Evolutionary conservation across 2,329 filamentous ascomycete species (phyloP), one percentile per base, ranked within the genome.

Genomic region (Trichoderma polysporum): DNA sequence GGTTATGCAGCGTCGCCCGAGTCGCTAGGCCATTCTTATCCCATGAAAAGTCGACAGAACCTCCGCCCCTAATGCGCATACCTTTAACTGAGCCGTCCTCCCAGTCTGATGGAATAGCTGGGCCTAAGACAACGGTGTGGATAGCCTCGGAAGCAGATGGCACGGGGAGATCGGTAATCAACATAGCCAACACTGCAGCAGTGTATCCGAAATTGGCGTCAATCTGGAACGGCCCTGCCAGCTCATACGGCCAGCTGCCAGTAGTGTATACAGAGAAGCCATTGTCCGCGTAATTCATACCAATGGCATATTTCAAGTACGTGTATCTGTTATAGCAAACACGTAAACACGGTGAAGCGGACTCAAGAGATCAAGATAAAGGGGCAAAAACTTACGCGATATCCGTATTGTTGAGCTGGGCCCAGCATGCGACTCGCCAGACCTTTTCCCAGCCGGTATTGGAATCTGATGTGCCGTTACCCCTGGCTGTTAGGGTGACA

Each of bases 381-480:
- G 31, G 3, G 31, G 29, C 7, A 6, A 35, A 5, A 19, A 27
- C 58, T 60, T 50, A 63, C 60, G 60, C 60, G 19, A 63, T 45
- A 19, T 79, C 79, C 0, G 84, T 84, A 10, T 85, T 78, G 64
- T 86, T 86, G 0, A 88, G 76, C 0, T 83, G 74, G 0, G 84
- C 84, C 85, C 85, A 88, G 73, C 83, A 86, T 0, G 85, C 84
- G 0, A 81, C 74, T 0, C 86, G 81, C 85, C 85, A 87, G 0
- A 87, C 82, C 68, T 88, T 88, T 19, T 79, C 83, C 86, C 85
- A 88, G 0, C 85, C 85, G 0, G 85, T 79, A 69, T 88, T 84
- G 0, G 82, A 79, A 59, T 87, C 84, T 0, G 74, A 78, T 27
- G 80, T 81, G 2, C 84, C 84, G 2, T 75, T 70, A 0, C 84